Evolutionary conservation across 306 rosid species (phyloP).

Genomic region (Vicia villosa): DNA sequence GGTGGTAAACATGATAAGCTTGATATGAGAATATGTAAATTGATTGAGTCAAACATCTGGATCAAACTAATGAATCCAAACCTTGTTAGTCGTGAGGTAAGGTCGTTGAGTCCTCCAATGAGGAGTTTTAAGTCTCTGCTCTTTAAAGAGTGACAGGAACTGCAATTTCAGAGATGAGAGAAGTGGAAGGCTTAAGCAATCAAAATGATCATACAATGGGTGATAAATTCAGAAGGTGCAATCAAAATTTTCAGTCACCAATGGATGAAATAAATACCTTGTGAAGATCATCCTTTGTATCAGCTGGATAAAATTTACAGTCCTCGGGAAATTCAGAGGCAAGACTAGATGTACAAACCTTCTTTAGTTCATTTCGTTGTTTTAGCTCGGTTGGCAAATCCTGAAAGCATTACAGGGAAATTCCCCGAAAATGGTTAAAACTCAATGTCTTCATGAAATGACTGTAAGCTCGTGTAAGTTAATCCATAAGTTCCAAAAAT

Average conservation of each 20-base stretch:
- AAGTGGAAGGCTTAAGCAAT: constrained; percentile 6
- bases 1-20: constrained; percentile 18
- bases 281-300: constrained; percentile 86
- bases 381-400: constrained; percentile 76
- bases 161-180: constrained; percentile 42
- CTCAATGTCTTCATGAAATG: constrained; percentile 13
- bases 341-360: constrained; percentile 68
- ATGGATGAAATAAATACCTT: constrained; percentile 58
- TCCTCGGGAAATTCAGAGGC: constrained; percentile 87
- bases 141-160: constrained; percentile 94
- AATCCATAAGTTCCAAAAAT: constrained; percentile 10
- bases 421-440: constrained; percentile 16
- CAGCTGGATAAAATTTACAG: constrained; percentile 85
- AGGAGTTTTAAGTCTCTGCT: constrained; percentile 81
- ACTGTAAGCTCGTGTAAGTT: background rate
- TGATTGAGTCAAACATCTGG: constrained; percentile 27
- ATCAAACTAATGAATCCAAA: constrained; percentile 39
- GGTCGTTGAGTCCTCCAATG: constrained; percentile 88
- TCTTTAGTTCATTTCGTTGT: constrained; percentile 71
- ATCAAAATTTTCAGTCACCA: constrained; percentile 8
- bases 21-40: constrained; percentile 13
- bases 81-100: constrained; percentile 82
- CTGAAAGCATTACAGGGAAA: constrained; percentile 44
- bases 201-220: constrained; percentile 17
- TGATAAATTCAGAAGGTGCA: constrained; percentile 10